Evolutionary conservation across 441 rosid species (phyloP).

Genomic region (Jatropha multifida): DNA sequence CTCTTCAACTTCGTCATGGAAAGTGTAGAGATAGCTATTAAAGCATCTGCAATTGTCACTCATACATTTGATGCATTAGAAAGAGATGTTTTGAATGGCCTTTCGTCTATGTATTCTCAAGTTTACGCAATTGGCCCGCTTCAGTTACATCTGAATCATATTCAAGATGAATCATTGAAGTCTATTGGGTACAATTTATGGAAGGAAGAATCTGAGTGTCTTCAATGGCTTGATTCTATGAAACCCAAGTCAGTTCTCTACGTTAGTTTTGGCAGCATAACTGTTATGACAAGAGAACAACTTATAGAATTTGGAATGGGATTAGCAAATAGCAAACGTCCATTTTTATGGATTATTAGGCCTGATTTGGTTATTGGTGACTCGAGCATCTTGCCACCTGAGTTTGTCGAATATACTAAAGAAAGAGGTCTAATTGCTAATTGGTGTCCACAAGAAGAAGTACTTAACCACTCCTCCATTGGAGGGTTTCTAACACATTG

Average conservation of each 20-base stretch:
- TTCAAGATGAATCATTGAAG: not conserved
- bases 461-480: not conserved
- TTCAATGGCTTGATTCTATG: conserved; percentile 5
- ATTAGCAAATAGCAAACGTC: not conserved
- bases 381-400: not conserved
- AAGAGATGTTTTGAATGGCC: not conserved
- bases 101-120: not conserved
- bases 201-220: conserved; percentile 12
- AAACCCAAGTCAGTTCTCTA: conserved; percentile 8
- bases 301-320: not conserved
- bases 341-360: not conserved
- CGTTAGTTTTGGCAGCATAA: conserved; percentile 3
- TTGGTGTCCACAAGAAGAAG: conserved; percentile 7
- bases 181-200: conserved; percentile 6
- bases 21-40: not conserved
- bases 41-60: not conserved
- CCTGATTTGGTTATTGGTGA: not conserved
- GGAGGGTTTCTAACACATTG: not conserved
- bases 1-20: not conserved
- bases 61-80: conserved; percentile 12
- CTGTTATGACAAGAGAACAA: not conserved
- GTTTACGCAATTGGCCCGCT: conserved; percentile 11
- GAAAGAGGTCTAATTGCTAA: not conserved
- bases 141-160: conserved; percentile 1
- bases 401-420: not conserved